Evolutionary conservation across 2,329 filamentous ascomycete genomes (phyloP).

Genomic region (Alternaria sp.): DNA sequence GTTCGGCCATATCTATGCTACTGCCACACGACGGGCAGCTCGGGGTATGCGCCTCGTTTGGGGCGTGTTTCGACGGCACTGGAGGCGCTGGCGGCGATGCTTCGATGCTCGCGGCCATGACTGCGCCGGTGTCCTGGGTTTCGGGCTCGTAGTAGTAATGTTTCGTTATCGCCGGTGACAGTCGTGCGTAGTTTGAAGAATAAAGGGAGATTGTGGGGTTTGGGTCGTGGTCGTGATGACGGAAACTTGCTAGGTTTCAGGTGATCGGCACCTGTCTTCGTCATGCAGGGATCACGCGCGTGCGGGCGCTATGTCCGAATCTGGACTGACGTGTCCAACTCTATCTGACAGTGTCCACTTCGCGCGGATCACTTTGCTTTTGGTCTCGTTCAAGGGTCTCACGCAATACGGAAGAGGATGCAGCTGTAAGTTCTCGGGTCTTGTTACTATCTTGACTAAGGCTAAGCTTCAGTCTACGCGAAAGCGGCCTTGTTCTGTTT

Average conservation of each 20-base stretch:
- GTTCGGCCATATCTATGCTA: slow-evolving; percentile 18
- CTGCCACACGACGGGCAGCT: slow-evolving; percentile 44
- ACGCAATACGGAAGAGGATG: background rate
- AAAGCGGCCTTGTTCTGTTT: slow-evolving; percentile 1
- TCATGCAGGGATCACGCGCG: slow-evolving; percentile 16
- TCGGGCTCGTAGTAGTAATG: background rate
- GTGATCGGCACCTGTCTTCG: background rate
- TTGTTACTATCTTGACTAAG: background rate
- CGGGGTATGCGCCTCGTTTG: slow-evolving; percentile 18
- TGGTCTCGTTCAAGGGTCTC: background rate
- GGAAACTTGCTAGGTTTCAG: slow-evolving; percentile 15
- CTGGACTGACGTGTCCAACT: background rate
- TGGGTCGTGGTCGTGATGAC: slow-evolving; percentile 1
- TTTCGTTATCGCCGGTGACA: background rate
- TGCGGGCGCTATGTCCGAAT: slow-evolving; percentile 1
- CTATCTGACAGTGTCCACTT: background rate
- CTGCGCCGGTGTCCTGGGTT: background rate
- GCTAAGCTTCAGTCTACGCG: background rate
- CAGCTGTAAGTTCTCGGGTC: background rate
- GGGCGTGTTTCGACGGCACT: slow-evolving; percentile 25
- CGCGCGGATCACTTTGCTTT: background rate
- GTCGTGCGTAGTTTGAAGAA: background rate
- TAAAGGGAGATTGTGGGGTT: slow-evolving; percentile 6
- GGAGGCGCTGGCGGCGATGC: slow-evolving; percentile 27
- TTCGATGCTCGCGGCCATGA: slow-evolving; percentile 28